phyloP scores from a whole-genome alignment of 2,329 filamentous ascomycete species.

The Trichoderma endophyticum region DNA sequence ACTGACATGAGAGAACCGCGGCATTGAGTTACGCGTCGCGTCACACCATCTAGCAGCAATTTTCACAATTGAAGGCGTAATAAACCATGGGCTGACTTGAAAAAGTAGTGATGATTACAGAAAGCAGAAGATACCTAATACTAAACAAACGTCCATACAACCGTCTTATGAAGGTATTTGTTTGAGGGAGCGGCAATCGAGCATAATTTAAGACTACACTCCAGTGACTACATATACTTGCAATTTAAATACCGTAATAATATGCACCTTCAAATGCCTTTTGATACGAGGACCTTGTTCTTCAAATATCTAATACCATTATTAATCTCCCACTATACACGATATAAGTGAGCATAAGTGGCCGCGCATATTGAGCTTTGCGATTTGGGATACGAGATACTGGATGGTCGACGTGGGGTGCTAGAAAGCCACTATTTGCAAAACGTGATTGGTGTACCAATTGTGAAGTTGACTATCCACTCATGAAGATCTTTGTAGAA shows the following conservation, averaged over 20 bases:
- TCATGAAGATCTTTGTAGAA: no score
- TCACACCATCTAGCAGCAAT: neutral
- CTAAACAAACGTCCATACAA: neutral
- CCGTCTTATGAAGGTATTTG: accelerated
- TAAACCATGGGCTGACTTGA: neutral
- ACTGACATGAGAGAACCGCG: neutral
- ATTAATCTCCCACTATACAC: neutral
- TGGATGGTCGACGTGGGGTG: no score
- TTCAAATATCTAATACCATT: neutral
- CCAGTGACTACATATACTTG: accelerated
- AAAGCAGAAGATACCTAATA: accelerated
- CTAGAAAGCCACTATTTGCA: no score
- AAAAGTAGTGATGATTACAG: neutral
- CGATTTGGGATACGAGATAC: neutral
- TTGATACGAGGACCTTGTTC: neutral
- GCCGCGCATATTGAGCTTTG: neutral
- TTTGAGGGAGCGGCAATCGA: neutral
- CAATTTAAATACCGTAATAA: neutral
- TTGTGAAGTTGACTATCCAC: no score
- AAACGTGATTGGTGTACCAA: no score
- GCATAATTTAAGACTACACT: neutral
- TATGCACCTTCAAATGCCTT: neutral
- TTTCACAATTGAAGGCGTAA: neutral
- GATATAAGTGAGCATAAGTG: neutral
- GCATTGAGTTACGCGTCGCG: neutral